A percentile compares a stretch with the other conserved stretches of the same genome.
Evolutionary conservation across 176 grass and related monocot genomes (phyloP).

Genomic region (Poa pratensis): DNA sequence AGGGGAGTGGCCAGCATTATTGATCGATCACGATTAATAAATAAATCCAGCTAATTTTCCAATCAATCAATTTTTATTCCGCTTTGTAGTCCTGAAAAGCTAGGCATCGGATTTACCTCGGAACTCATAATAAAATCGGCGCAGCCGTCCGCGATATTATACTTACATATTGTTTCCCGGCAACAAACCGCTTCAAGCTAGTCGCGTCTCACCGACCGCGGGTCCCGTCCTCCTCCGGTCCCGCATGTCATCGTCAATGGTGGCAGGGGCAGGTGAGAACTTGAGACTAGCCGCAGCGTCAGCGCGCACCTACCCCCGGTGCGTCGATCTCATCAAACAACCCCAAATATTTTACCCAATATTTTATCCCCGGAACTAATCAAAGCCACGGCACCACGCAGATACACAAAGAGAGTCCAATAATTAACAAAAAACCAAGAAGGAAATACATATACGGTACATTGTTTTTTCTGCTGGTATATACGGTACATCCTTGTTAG

Average conservation of each 20-base stretch:
- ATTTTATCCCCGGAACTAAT: neutral
- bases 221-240: fast-evolving
- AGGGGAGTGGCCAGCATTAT: conserved; percentile 15
- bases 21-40: neutral
- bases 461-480: no score
- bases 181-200: neutral
- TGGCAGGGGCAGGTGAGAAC: neutral
- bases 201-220: fast-evolving
- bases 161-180: neutral
- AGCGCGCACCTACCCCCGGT: neutral
- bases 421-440: no score
- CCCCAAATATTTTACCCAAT: neutral
- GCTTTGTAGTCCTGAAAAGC: neutral
- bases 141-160: neutral
- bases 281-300: neutral
- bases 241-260: neutral
- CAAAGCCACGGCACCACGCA: neutral
- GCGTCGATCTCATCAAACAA: neutral
- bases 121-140: conserved; percentile 45
- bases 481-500: no score
- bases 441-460: no score
- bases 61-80: neutral
- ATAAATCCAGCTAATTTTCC: conserved; percentile 8
- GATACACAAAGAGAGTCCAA: neutral
- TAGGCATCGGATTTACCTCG: neutral